Evolutionary conservation across 2,329 filamentous ascomycete genomes (phyloP), one percentile per base, ranked within the genome.

Genomic region (Penicillium crustosum): DNA sequence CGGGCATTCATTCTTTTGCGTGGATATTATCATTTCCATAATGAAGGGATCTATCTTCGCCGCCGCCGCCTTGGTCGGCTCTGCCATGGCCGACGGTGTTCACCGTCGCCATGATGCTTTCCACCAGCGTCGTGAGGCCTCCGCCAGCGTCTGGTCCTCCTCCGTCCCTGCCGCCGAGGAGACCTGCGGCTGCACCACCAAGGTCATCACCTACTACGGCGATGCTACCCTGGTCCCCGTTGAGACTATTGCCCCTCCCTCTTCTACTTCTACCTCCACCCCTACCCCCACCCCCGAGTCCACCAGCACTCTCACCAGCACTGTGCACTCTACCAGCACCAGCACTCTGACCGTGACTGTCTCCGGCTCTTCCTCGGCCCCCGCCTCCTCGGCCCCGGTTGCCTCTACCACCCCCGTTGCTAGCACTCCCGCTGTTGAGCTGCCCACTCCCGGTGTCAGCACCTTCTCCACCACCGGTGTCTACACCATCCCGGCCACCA

Each of bases 11-110:
- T 89, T 73, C 89, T 75, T 69, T 72, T 60, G 49, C 49, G 61
- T 51, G 60, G 61, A 57, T 54, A 19, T 53, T 51, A 44, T 36
- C 56, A 31, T 41, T 51, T 64, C 27, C 79, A 89, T 72, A 42
- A 94, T 94, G 90, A 94, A 90, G 88, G 86, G 82, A 71, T 81
- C 82, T 71, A 74, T 89, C 71, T 76, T 90, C 69, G 84, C 87
- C 64, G 80, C 79, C 61, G 81, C 79, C 60, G 77, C 77, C 58
- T 68, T 81, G 48, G 73, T 82, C 63, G 78, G 79, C 67, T 78
- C 79, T 55, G 75, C 82, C 79, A 76, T 79, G 61, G 79, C 87
- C 81, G 75, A 85, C 79, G 71, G 76, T 83, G 73, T 81, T 78
- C 69, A 79, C 81, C 74, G 86, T 78, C 75, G 73, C 63, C 77